phyloP scores from a whole-genome alignment of 2,329 filamentous ascomycete species.

The Harringtonia lauricola region DNA sequence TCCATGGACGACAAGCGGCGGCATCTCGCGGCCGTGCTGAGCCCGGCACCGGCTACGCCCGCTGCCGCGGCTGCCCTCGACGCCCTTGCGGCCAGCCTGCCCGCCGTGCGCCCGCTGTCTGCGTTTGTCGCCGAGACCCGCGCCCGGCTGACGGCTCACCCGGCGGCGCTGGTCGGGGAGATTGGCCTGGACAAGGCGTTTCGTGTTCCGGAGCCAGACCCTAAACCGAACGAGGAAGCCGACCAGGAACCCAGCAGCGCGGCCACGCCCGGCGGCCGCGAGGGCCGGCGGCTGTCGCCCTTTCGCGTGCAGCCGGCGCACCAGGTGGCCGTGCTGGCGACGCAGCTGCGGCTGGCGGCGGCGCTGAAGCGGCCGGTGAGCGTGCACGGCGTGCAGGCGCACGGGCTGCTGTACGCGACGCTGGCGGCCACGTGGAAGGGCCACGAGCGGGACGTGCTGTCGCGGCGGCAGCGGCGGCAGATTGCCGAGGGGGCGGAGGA shows the following conservation, averaged over 20 bases:
- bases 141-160: constrained; percentile 41
- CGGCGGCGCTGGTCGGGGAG: constrained; percentile 59
- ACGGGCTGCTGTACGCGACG: constrained; percentile 57
- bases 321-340: constrained; percentile 53
- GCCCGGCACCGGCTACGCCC: constrained; percentile 33
- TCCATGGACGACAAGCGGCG: constrained; percentile 26
- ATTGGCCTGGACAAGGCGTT: constrained; percentile 70
- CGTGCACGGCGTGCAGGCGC: constrained; percentile 66
- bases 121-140: constrained; percentile 34
- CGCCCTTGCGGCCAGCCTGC: constrained; percentile 38
- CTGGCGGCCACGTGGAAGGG: constrained; percentile 60
- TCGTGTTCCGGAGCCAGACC: constrained; percentile 52
- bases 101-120: constrained; percentile 46
- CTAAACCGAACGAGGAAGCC: constrained; percentile 18
- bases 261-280: constrained; percentile 61
- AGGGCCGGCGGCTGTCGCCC: constrained; percentile 56
- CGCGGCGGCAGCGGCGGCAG: constrained; percentile 44
- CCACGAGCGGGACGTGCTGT: constrained; percentile 50
- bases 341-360: constrained; percentile 62
- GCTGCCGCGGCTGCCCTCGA: constrained; percentile 26
- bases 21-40: constrained; percentile 60
- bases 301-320: constrained; percentile 59
- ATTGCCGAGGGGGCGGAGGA: constrained; percentile 29
- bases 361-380: constrained; percentile 54
- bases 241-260: constrained; percentile 5